Evolutionary conservation across 139 green algal genomes (phyloP).

Genomic region (Micractinium sp.): DNA sequence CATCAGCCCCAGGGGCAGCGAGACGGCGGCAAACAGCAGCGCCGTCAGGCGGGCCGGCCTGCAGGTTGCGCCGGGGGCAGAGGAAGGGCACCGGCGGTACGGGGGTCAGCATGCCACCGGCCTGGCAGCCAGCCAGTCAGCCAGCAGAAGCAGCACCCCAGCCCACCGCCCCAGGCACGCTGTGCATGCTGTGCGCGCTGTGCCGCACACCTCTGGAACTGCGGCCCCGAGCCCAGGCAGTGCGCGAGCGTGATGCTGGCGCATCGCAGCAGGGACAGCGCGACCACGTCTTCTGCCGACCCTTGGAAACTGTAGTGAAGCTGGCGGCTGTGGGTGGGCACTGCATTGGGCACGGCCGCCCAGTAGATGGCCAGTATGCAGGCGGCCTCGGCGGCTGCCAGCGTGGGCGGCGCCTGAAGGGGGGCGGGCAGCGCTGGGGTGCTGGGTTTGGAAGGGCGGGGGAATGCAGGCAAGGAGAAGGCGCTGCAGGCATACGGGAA

Average conservation of each 20-base stretch:
- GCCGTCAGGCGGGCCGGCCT: conserved; percentile 26
- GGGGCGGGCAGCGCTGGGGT: background rate
- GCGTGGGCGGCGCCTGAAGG: background rate
- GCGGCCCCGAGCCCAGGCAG: conserved; percentile 36
- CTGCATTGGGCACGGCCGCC: background rate
- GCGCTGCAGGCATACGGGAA: no score
- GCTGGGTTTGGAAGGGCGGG: background rate
- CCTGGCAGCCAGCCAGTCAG: background rate
- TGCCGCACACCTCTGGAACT: conserved; percentile 47
- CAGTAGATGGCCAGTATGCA: conserved; percentile 13
- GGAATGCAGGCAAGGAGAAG: background rate
- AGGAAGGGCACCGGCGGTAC: background rate
- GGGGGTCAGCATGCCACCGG: background rate
- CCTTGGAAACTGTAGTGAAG: conserved; percentile 13
- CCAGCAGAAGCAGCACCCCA: background rate
- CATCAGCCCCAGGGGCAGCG: background rate
- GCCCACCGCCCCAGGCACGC: background rate
- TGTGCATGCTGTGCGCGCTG: no score
- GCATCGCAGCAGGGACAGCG: conserved; percentile 43
- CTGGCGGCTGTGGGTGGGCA: background rate
- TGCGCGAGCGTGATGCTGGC: conserved; percentile 54
- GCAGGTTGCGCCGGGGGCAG: background rate
- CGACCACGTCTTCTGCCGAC: conserved; percentile 31
- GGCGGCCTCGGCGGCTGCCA: conserved; percentile 25
- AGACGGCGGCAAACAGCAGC: background rate